Conservation (phyloP, 495 filamentous ascomycete genomes). For the Penicillium egyptiacum region DNA sequence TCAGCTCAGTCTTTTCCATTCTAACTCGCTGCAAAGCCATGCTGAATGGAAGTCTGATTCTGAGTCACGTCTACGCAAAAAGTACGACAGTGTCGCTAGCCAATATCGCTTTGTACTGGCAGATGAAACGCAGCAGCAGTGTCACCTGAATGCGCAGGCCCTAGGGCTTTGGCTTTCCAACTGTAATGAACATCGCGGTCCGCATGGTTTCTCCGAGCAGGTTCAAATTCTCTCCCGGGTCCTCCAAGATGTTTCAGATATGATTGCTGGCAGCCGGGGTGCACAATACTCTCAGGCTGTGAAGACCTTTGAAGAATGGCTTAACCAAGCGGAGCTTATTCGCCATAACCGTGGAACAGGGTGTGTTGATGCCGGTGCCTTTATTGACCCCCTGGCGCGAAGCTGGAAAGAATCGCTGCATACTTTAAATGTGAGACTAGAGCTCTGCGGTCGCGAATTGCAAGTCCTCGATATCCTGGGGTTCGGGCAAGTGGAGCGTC, state of each 20-base stretch:
- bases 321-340: constrained; percentile 36
- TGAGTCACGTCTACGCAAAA: constrained; percentile 35
- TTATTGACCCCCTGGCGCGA: constrained; percentile 45
- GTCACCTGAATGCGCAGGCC: constrained; percentile 41
- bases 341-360: constrained; percentile 26
- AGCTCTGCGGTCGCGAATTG: constrained; percentile 40
- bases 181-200: constrained; percentile 30
- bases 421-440: constrained; percentile 38
- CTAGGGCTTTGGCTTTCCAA: constrained; percentile 42
- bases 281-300: constrained; percentile 40
- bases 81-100: constrained; percentile 40
- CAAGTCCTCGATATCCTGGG: constrained; percentile 40
- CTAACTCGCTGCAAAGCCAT: constrained; percentile 34
- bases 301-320: constrained; percentile 47
- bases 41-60: constrained; percentile 39
- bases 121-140: constrained; percentile 41
- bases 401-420: constrained; percentile 46
- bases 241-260: constrained; percentile 43
- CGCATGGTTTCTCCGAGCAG: constrained; percentile 38
- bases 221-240: constrained; percentile 46
- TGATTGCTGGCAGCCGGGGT: constrained; percentile 22
- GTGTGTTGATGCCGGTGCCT: constrained; percentile 19
- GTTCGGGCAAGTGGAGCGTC: constrained; percentile 33
- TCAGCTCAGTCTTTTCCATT: constrained; percentile 69
- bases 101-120: constrained; percentile 36